Conservation (phyloP, 352 stramenopile species). For the Phytopythium kandeliae region DNA sequence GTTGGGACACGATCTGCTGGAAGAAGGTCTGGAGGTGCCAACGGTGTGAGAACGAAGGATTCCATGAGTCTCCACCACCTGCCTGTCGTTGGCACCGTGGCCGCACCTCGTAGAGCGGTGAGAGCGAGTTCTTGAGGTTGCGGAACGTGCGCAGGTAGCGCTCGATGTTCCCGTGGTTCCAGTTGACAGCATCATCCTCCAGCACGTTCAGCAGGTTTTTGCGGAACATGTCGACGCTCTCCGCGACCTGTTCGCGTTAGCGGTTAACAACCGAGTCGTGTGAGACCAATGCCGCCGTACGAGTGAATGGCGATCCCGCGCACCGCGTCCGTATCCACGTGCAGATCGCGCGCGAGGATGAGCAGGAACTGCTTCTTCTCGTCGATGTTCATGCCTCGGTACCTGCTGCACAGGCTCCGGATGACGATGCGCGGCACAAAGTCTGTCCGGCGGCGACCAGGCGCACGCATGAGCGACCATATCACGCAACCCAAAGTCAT, state of each 20-base stretch:
- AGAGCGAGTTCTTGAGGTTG: constrained; percentile 46
- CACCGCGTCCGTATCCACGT: constrained; percentile 37
- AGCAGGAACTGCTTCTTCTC: constrained; percentile 80
- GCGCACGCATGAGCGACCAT: too few species aligned
- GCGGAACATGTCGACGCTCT: constrained; percentile 48
- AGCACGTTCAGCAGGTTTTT: constrained; percentile 49
- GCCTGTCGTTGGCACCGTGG: too few species aligned
- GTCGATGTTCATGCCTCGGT: constrained; percentile 58
- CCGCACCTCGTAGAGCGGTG: constrained; percentile 55
- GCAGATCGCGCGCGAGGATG: constrained; percentile 67
- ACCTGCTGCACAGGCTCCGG: constrained; percentile 57
- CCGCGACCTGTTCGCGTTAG: background rate
- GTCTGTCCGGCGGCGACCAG: constrained; percentile 21
- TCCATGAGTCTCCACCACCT: too few species aligned
- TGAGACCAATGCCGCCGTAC: too few species aligned
- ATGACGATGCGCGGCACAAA: constrained; percentile 78
- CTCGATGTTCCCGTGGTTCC: constrained; percentile 68
- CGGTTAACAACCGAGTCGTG: too few species aligned
- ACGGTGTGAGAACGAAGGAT: too few species aligned
- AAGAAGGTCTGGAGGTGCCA: constrained; percentile 55
- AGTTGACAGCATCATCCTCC: constrained; percentile 33
- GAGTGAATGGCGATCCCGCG: background rate
- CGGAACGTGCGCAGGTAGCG: constrained; percentile 71
- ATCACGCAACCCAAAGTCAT: too few species aligned
- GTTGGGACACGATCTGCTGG: constrained; percentile 77